Conservation (phyloP, 2,329 filamentous ascomycete species). For the Cercospora janseana region DNA sequence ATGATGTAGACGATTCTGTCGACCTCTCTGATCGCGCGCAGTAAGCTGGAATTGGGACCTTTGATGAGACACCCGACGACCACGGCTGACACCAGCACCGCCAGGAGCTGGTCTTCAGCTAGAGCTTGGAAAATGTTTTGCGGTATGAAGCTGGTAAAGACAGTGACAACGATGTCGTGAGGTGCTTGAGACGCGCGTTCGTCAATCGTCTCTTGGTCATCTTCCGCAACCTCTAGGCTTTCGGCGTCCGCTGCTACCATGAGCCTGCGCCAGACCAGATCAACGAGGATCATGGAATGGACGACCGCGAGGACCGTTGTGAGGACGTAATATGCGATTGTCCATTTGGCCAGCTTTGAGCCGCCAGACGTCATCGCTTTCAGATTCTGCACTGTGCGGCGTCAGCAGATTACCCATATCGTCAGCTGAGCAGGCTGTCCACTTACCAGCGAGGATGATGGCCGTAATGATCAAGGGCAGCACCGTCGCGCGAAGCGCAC, state of each 20-base stretch:
- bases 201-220: slow-evolving; percentile 37
- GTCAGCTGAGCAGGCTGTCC: not conserved
- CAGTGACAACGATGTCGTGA: slow-evolving; percentile 48
- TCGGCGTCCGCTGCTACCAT: slow-evolving; percentile 43
- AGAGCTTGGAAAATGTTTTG: slow-evolving; percentile 51
- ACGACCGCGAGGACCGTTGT: slow-evolving; percentile 53
- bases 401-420: too few relatives aligned
- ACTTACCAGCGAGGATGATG: slow-evolving; percentile 45
- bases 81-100: slow-evolving; percentile 49
- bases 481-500: slow-evolving; percentile 51
- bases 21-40: slow-evolving; percentile 49
- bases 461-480: slow-evolving; percentile 54
- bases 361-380: slow-evolving; percentile 48
- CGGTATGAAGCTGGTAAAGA: slow-evolving; percentile 53
- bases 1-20: slow-evolving; percentile 50
- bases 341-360: slow-evolving; percentile 49
- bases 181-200: slow-evolving; percentile 40
- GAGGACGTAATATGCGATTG: slow-evolving; percentile 51
- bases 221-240: slow-evolving; percentile 36
- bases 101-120: slow-evolving; percentile 48
- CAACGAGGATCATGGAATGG: slow-evolving; percentile 48
- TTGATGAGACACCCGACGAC: slow-evolving; percentile 51
- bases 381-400: slow-evolving; percentile 47
- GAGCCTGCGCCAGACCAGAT: slow-evolving; percentile 50
- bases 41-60: slow-evolving; percentile 41